phyloP scores from a whole-genome alignment of 163 green algal genomes.

The Scenedesmus sp. region DNA sequence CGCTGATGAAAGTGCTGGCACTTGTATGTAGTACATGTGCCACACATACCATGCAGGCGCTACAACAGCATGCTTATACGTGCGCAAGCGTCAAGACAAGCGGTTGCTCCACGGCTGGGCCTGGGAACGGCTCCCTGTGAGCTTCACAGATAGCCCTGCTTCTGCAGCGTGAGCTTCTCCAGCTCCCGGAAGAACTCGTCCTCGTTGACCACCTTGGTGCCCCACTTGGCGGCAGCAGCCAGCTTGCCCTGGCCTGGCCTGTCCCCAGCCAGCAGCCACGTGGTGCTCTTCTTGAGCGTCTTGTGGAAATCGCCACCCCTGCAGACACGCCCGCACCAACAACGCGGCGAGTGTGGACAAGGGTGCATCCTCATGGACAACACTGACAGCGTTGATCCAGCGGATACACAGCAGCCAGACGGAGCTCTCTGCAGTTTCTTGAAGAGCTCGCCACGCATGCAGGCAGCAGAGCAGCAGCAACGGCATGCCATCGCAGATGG shows the following conservation, averaged over 20 bases:
- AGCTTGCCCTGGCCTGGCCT: conserved; percentile 37
- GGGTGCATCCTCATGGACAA: too few relatives aligned
- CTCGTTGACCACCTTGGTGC: conserved; percentile 5
- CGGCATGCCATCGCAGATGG: too few relatives aligned
- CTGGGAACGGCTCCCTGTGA: too few relatives aligned
- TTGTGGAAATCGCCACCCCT: conserved; percentile 4
- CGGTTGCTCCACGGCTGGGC: too few relatives aligned
- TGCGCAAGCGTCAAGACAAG: too few relatives aligned
- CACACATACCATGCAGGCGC: too few relatives aligned
- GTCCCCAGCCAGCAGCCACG: conserved; percentile 1
- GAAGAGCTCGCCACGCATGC: not conserved
- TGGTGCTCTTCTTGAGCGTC: not conserved
- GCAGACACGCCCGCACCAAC: not conserved
- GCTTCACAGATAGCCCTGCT: conserved; percentile 22
- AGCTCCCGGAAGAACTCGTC: conserved; percentile 31
- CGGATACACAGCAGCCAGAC: not conserved
- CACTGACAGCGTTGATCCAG: not conserved
- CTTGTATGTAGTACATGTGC: too few relatives aligned
- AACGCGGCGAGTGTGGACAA: too few relatives aligned
- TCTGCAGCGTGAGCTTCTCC: conserved; percentile 6
- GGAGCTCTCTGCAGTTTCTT: not conserved
- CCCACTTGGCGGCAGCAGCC: not conserved
- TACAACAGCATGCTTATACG: too few relatives aligned
- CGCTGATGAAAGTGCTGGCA: too few relatives aligned
- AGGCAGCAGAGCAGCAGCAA: not conserved